Evolutionary conservation across 306 rosid species (phyloP).

Genomic region (Purshia tridentata): DNA sequence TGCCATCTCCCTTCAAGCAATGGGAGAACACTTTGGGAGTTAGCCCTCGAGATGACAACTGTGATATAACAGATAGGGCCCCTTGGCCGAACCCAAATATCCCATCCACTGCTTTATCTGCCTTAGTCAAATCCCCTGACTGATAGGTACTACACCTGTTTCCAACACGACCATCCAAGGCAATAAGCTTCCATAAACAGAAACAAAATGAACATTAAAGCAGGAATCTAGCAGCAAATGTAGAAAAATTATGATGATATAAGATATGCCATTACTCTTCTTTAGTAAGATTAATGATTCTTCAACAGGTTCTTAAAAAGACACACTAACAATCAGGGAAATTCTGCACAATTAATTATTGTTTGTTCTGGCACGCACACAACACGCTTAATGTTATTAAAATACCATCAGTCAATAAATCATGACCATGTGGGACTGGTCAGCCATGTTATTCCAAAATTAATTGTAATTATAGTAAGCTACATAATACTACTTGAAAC

Average conservation of each 20-base stretch:
- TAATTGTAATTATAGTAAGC: not conserved
- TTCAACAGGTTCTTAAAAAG: not conserved
- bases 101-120: conserved; percentile 90
- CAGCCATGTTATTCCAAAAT: not conserved
- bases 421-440: not conserved
- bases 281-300: conserved; percentile 3
- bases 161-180: conserved; percentile 35
- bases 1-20: conserved; percentile 84
- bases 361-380: conserved; percentile 4
- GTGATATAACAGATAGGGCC: conserved; percentile 77
- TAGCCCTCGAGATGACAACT: conserved; percentile 73
- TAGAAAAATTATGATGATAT: not conserved
- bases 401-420: not conserved
- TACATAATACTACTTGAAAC: not conserved
- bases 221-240: conserved; percentile 10
- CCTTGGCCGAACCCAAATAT: conserved; percentile 96
- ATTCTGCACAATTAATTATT: not conserved
- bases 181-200: conserved; percentile 26
- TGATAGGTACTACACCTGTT: conserved; percentile 87
- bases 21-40: conserved; percentile 92
- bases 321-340: not conserved
- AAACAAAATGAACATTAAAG: conserved; percentile 14
- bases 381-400: not conserved
- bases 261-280: not conserved
- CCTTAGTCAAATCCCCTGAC: conserved; percentile 79